Base-by-base conservation (phyloP, 2,329 filamentous ascomycete species). In the Mariannaea sp. region DNA sequence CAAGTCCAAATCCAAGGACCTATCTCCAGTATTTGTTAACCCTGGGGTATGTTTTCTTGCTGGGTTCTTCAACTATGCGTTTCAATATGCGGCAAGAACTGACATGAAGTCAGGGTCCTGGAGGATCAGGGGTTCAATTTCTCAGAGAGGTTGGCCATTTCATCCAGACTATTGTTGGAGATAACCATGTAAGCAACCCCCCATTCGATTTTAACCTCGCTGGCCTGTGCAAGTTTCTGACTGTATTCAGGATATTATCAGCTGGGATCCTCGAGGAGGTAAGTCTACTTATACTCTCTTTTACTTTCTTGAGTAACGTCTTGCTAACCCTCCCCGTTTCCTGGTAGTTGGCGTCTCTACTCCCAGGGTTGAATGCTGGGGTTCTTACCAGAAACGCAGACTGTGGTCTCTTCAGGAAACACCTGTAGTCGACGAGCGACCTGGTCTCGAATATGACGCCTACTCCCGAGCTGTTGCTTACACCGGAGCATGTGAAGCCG, bases 351-450 rank as follows among this genome's bases (percentile, higher is more conserved):
- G 79, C 4, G 71, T 75, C 7, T 80, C 80, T 3, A 72, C 76
- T 1, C 80, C 80, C 3, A 68, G 77, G 16, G 68, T 80, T 12
- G 77, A 81, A 43, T 83, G 80, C 61, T 83, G 79, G 76, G 69
- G 69, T 5, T 72, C 70, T 0, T 61, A 67, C 1, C 73, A 76
- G 61, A 73, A 75, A 56, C 64, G 73, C 9, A 68, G 70, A 22
- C 59, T 76, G 3, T 82, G 75, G 78, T 68, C 66, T 19, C 66
- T 76, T 13, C 72, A 75, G 61, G 77, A 73, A 19, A 68, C 75
- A 0, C 77, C 73, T 1, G 68, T 78, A 4, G 67, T 78, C 1
- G 77, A 81, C 51, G 73, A 79, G 4, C 76, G 76, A 19, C 71
- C 74, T 0, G 78, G 75, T 3, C 71, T 76, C 3, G 60, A 80